A percentile compares a stretch with the other conserved stretches of the same genome.
phyloP scores from a whole-genome alignment of 345 rosid genomes.

The Iberis pinnata region DNA sequence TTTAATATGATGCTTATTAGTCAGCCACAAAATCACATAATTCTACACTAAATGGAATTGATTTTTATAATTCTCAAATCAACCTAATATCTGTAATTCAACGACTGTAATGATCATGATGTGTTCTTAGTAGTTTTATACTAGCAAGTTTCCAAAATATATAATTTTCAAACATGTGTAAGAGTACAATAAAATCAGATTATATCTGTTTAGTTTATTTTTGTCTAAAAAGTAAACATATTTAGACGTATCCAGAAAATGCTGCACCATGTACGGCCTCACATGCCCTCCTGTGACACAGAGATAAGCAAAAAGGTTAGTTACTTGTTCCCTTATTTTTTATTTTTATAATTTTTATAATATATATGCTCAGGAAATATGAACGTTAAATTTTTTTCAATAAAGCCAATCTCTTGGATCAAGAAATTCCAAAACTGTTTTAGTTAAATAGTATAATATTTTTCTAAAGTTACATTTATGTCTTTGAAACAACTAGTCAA shows the following conservation, averaged over 20 bases:
- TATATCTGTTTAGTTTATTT: constrained; percentile 10
- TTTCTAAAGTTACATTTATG: neutral
- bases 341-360: neutral
- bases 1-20: too few species aligned
- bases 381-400: constrained; percentile 1
- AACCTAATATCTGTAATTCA: too few species aligned
- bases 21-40: too few species aligned
- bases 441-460: too few species aligned
- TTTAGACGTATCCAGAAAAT: constrained; percentile 27
- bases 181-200: constrained; percentile 12
- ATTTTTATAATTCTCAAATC: too few species aligned
- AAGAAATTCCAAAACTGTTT: constrained; percentile 17
- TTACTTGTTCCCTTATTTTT: constrained; percentile 14
- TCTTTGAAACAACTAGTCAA: constrained; percentile 23
- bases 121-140: too few species aligned
- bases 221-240: constrained; percentile 11
- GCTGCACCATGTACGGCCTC: constrained; percentile 35
- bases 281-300: constrained; percentile 23
- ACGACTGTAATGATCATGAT: too few species aligned
- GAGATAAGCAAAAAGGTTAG: constrained; percentile 18
- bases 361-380: neutral
- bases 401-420: constrained; percentile 21
- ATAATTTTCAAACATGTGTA: constrained; percentile 7
- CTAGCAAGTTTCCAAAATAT: neutral
- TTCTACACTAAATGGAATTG: too few species aligned